Evolutionary conservation across 352 stramenopile species (phyloP), one percentile per base, ranked within the genome.

Genomic region (Stramenopiles sp.): DNA sequence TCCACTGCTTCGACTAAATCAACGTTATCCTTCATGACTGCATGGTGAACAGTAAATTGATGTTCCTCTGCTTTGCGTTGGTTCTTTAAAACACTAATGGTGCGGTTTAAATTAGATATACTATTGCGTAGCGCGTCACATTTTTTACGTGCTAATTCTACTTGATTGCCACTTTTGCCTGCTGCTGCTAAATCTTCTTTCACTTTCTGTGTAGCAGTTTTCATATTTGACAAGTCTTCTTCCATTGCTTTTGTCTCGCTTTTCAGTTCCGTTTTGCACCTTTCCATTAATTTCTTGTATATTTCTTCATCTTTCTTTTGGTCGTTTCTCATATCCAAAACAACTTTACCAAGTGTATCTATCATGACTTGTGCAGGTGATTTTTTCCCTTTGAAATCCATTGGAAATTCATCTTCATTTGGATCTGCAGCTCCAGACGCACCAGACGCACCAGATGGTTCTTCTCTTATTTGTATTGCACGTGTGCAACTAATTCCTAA

Each of bases 371-470:
- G 53, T 20, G 53, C 53, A 69, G 53, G 53, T 20, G 53, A 69
- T 27, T 69, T 69, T 27, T 69, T 69, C 53, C 53, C 53, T 69
- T 69, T 69, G 53, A 69, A 69, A 27, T 69, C 53, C 53, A 69
- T 69, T 27, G 20, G 20, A 27, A 69, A 69, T 69, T 69, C 53
- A 69, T 27, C 53, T n/a, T n/a, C n/a, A n/a, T n/a, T n/a, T n/a
- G n/a, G n/a, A n/a, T n/a, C n/a, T n/a, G n/a, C n/a, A n/a, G n/a
- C n/a, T n/a, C n/a, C n/a, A n/a, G n/a, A n/a, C n/a, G n/a, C n/a
- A n/a, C n/a, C n/a, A n/a, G n/a, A n/a, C n/a, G n/a, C n/a, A n/a
- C n/a, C n/a, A n/a, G n/a, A n/a, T n/a, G n/a, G n/a, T n/a, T n/a
- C n/a, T n/a, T n/a, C n/a, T n/a, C n/a, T n/a, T n/a, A n/a, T n/a